Evolutionary conservation across 2,329 filamentous ascomycete species (phyloP).

Genomic region (Arthroderma sp.): DNA sequence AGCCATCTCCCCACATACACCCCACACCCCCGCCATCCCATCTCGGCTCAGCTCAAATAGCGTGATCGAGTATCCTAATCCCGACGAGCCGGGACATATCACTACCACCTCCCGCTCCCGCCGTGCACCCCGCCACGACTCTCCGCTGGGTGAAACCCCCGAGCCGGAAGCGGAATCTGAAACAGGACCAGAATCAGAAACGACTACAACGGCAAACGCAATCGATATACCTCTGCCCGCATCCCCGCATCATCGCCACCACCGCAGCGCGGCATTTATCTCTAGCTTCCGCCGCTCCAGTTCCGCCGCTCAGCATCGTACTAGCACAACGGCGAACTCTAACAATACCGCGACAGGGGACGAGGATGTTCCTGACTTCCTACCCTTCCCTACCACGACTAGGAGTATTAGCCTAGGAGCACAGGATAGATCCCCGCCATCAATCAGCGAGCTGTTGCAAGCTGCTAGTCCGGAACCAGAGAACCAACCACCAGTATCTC

Average conservation of each 20-base stretch:
- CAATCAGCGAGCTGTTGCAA: slow-evolving; percentile 24
- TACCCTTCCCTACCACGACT: slow-evolving; percentile 30
- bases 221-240: slow-evolving; percentile 36
- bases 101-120: slow-evolving; percentile 10
- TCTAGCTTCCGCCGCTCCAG: slow-evolving; percentile 35
- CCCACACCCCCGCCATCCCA: slow-evolving; percentile 85
- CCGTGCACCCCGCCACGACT: slow-evolving; percentile 21
- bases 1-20: slow-evolving; percentile 76
- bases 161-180: slow-evolving; percentile 11
- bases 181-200: slow-evolving; percentile 22
- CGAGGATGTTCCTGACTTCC: slow-evolving; percentile 35
- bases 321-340: slow-evolving; percentile 17
- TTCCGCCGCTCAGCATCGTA: slow-evolving; percentile 32
- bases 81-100: slow-evolving; percentile 23
- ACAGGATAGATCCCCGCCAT: slow-evolving; percentile 27
- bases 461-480: slow-evolving; percentile 14
- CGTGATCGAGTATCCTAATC: slow-evolving; percentile 55
- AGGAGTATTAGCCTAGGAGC: slow-evolving; percentile 37
- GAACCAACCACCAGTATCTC: neutral
- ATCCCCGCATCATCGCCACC: slow-evolving; percentile 26
- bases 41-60: slow-evolving; percentile 88
- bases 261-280: slow-evolving; percentile 20
- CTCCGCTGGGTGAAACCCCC: slow-evolving; percentile 28
- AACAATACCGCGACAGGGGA: slow-evolving; percentile 13
- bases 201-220: slow-evolving; percentile 29